These are phyloP conservation scores for Pinus tabuliformis DNA, from an alignment of 75 land plant genomes.

Conservation along the genomic window DNA sequence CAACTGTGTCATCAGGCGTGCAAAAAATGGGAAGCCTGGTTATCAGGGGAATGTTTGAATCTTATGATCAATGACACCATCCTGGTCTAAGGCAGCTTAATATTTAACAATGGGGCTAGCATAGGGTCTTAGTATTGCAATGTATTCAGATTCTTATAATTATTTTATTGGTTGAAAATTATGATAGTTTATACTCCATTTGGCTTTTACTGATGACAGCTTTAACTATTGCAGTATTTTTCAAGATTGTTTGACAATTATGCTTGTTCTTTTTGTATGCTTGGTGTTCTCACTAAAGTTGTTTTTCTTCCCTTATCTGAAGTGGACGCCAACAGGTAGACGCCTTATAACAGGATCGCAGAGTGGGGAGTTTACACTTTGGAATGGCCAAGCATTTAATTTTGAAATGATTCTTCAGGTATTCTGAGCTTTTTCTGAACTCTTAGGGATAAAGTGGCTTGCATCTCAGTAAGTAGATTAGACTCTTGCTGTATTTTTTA, in stretches of 20 bases:
- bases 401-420: constrained; percentile 99
- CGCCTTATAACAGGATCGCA: constrained; percentile 98
- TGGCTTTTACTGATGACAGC: neutral
- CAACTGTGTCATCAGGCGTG: neutral
- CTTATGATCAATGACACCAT: neutral
- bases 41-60: neutral
- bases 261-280: neutral
- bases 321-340: constrained; percentile 99
- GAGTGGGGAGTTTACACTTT: constrained; percentile 98
- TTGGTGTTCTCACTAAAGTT: neutral
- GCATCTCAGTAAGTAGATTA: neutral
- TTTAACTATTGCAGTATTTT: neutral
- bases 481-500: neutral
- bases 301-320: constrained; percentile 10
- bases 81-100: neutral
- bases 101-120: neutral
- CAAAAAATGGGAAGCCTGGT: neutral
- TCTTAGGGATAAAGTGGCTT: too few species aligned
- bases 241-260: neutral
- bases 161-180: neutral
- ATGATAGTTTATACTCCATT: neutral
- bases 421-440: neutral
- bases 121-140: neutral
- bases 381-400: constrained; percentile 99
- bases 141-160: neutral